These are phyloP conservation scores for Aspergillus coremiiformis DNA, from an alignment of 495 filamentous ascomycete genomes.

Conservation along the genomic window DNA sequence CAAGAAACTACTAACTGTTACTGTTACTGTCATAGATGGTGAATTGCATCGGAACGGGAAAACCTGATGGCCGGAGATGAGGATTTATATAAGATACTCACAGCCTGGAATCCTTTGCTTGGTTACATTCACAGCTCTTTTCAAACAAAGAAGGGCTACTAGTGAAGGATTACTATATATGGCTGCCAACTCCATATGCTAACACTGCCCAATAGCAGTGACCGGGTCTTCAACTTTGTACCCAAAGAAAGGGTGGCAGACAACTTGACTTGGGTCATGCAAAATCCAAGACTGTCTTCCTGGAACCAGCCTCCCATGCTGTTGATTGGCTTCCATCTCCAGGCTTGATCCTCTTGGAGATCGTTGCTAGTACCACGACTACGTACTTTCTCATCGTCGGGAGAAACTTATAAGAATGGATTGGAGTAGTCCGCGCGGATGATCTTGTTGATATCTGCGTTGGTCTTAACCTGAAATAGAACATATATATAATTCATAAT, in stretches of 20 bases:
- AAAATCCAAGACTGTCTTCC: slow-evolving; percentile 10
- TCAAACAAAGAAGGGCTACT: too few relatives aligned
- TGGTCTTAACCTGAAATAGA: too few relatives aligned
- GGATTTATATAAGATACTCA: too few relatives aligned
- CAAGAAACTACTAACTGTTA: too few relatives aligned
- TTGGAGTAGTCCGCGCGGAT: slow-evolving; percentile 30
- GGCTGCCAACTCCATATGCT: too few relatives aligned
- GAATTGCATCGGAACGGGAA: neutral
- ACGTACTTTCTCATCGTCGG: slow-evolving; percentile 52
- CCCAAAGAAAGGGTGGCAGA: neutral
- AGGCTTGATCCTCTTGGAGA: slow-evolving; percentile 21
- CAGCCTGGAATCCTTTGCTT: too few relatives aligned
- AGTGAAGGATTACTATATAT: too few relatives aligned
- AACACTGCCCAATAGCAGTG: too few relatives aligned
- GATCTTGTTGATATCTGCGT: slow-evolving; percentile 32
- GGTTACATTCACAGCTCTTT: too few relatives aligned
- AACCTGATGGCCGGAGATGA: neutral
- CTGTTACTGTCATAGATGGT: neutral
- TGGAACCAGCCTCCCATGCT: slow-evolving; percentile 10
- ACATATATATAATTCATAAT: too few relatives aligned
- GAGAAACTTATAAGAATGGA: slow-evolving; percentile 48
- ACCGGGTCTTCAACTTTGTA: too few relatives aligned
- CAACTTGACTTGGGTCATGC: neutral
- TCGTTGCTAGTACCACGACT: slow-evolving; percentile 25
- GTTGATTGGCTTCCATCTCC: slow-evolving; percentile 24